Conservation (phyloP, 352 stramenopile genomes). For the Lagenidium sp. region DNA sequence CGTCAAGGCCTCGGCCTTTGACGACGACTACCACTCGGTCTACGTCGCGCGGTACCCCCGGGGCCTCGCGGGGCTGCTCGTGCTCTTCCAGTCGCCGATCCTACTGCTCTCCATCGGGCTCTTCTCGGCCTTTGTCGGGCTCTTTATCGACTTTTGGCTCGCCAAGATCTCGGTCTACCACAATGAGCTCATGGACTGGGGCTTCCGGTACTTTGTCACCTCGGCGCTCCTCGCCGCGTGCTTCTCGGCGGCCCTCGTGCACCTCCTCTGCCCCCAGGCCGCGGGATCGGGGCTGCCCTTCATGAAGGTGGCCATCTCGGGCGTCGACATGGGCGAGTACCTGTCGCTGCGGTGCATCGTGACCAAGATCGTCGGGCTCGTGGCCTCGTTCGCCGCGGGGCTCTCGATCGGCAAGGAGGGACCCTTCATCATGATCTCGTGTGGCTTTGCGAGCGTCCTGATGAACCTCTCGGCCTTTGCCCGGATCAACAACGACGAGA, state of each 20-base stretch:
- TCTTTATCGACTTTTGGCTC: conserved; percentile 57
- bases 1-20: conserved; percentile 47
- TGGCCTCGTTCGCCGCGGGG: conserved; percentile 46
- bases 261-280: conserved; percentile 57
- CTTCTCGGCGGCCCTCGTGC: conserved; percentile 41
- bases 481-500: conserved; percentile 71
- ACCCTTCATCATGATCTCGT: conserved; percentile 85
- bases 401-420: conserved; percentile 83
- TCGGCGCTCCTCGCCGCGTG: conserved; percentile 37
- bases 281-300: conserved; percentile 67
- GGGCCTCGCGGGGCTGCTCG: conserved; percentile 44
- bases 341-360: conserved; percentile 59
- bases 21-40: conserved; percentile 68
- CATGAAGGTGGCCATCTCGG: conserved; percentile 80
- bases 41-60: conserved; percentile 57
- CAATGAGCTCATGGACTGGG: conserved; percentile 36
- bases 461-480: conserved; percentile 63
- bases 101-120: conserved; percentile 55
- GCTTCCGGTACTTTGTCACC: conserved; percentile 47
- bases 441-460: conserved; percentile 65
- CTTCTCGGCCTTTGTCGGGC: conserved; percentile 54
- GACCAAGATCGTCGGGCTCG: conserved; percentile 62
- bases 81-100: conserved; percentile 63
- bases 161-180: conserved; percentile 55
- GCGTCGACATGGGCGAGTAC: conserved; percentile 71